Conservation (phyloP, 2,329 filamentous ascomycete species). For the Diaporthe sp. region DNA sequence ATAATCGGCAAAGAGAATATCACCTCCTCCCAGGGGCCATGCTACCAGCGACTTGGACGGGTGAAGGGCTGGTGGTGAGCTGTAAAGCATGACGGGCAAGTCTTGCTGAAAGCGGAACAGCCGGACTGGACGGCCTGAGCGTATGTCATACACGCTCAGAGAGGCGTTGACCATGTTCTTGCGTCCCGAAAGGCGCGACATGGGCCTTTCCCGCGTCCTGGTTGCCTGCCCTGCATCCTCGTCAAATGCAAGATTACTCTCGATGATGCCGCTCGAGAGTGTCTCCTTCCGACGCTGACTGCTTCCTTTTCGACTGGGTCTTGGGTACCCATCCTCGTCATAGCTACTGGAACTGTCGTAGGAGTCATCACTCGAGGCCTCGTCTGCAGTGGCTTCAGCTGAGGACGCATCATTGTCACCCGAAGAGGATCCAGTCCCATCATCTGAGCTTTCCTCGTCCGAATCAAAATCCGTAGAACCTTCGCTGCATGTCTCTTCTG, state of each 20-base stretch:
- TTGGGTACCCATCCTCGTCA: background rate
- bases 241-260: background rate
- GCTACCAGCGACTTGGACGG: background rate
- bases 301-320: background rate
- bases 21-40: background rate
- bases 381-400: background rate
- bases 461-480: background rate
- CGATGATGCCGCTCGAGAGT: background rate
- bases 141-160: background rate
- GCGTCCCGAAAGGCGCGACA: background rate
- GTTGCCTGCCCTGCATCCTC: background rate
- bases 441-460: background rate
- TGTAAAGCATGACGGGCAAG: background rate
- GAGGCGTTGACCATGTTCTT: background rate
- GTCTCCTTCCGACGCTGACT: background rate
- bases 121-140: background rate
- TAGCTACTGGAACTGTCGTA: background rate
- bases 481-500: slow-evolving; percentile 4
- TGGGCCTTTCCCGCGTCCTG: background rate
- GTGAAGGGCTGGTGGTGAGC: background rate
- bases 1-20: background rate
- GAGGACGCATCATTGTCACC: background rate
- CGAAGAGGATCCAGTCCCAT: background rate
- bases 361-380: background rate
- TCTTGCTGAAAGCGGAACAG: background rate